A percentile compares a stretch with the other conserved stretches of the same genome.
Evolutionary conservation across 805 yeast genomes (phyloP).

Genomic region (Kazachstania bromeliacearum): DNA sequence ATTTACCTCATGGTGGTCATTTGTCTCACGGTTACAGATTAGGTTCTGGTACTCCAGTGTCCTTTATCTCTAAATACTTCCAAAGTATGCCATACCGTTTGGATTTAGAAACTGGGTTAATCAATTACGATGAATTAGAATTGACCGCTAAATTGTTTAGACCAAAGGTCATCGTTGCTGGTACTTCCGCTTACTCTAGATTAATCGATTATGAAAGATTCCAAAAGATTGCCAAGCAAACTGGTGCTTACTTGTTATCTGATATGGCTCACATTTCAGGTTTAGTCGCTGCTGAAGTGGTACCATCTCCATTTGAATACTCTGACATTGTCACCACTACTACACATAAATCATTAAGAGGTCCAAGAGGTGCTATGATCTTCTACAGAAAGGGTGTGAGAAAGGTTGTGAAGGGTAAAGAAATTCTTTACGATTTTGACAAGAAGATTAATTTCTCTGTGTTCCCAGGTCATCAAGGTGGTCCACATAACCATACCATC

Average conservation of each 20-base stretch:
- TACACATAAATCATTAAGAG: conserved; percentile 94
- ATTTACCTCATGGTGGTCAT: conserved; percentile 97
- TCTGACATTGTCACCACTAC: conserved; percentile 97
- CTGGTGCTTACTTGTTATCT: conserved; percentile 84
- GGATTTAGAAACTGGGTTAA: conserved; percentile 75
- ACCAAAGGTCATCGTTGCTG: conserved; percentile 93
- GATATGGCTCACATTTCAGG: conserved; percentile 99
- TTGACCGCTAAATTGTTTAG: conserved; percentile 78
- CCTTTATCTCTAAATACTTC: conserved; percentile 86
- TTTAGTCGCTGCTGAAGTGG: conserved; percentile 87
- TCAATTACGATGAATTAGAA: conserved; percentile 83
- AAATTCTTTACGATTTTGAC: conserved; percentile 78
- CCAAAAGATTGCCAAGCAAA: conserved; percentile 83
- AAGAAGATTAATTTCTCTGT: conserved; percentile 90
- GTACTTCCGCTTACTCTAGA: conserved; percentile 93
- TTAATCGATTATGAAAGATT: conserved; percentile 82
- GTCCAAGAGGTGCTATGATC: conserved; percentile 98
- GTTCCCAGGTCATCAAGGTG: conserved; percentile 99
- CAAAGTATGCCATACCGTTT: conserved; percentile 97
- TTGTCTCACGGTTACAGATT: conserved; percentile 96
- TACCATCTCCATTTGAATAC: conserved; percentile 84
- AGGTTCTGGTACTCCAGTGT: conserved; percentile 69
- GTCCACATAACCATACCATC: conserved; percentile 97
- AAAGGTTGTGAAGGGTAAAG: conserved; percentile 76
- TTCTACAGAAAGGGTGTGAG: conserved; percentile 93